Conservation (phyloP, 352 stramenopile genomes). For the Pythium myriotylum region DNA sequence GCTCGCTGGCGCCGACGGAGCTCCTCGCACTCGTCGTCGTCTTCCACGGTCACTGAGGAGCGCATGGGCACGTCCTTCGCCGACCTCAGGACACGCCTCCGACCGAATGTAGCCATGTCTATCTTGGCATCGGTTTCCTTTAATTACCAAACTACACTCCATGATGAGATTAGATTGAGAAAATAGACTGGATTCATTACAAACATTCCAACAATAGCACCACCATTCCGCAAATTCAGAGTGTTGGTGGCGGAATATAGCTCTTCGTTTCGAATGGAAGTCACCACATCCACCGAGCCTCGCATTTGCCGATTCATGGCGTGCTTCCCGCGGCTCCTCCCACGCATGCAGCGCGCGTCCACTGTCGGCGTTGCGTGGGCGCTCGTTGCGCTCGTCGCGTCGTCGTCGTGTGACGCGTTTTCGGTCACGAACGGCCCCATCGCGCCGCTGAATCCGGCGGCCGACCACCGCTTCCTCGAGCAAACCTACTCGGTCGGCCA, state of each 20-base stretch:
- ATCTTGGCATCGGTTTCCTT: constrained; percentile 14
- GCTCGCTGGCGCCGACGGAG: neutral
- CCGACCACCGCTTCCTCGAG: constrained; percentile 12
- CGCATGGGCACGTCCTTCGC: constrained; percentile 1
- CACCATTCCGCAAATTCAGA: constrained; percentile 8
- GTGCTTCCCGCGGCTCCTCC: too few species aligned
- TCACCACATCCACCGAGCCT: too few species aligned
- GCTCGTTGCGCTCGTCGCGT: neutral
- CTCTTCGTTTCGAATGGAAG: too few species aligned
- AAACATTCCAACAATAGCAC: constrained; percentile 5
- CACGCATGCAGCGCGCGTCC: too few species aligned
- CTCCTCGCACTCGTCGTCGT: constrained; percentile 11
- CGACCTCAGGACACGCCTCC: too few species aligned
- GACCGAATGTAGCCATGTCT: constrained; percentile 20
- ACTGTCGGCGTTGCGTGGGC: too few species aligned
- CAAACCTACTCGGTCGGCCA: constrained; percentile 16
- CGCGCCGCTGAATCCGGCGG: neutral
- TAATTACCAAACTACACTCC: constrained; percentile 13
- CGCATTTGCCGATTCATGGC: constrained; percentile 4
- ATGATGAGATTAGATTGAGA: too few species aligned
- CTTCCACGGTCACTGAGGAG: constrained; percentile 2
- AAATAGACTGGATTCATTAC: constrained; percentile 3
- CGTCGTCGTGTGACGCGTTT: constrained; percentile 11
- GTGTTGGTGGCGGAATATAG: neutral
- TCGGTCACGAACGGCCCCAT: constrained; percentile 10